These are phyloP conservation scores for Thielaviopsis musarum DNA, from an alignment of 2,329 filamentous ascomycete species.

Conservation along the genomic window DNA sequence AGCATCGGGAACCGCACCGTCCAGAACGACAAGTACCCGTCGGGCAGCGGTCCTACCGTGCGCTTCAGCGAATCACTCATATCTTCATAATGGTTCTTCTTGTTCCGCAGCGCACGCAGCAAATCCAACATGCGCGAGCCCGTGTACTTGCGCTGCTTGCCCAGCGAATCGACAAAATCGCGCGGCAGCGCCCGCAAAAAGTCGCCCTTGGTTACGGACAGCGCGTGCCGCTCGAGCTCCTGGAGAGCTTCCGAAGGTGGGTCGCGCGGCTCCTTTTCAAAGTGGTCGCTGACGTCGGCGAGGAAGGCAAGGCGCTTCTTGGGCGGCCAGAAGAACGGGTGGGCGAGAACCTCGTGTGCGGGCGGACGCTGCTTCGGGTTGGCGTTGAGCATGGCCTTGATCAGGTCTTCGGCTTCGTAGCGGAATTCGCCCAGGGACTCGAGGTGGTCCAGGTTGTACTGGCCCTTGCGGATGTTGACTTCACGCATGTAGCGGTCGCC, in stretches of 20 bases:
- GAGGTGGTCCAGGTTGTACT: constrained; percentile 53
- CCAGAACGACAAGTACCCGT: constrained; percentile 77
- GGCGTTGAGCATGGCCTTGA: constrained; percentile 56
- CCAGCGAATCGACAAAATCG: constrained; percentile 74
- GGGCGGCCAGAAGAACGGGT: constrained; percentile 91
- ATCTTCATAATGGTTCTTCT: constrained; percentile 95
- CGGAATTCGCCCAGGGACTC: constrained; percentile 67
- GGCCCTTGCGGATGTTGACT: constrained; percentile 89
- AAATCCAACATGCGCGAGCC: constrained; percentile 71
- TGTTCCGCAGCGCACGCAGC: constrained; percentile 77
- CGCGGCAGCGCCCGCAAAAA: constrained; percentile 63
- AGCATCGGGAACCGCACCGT: constrained; percentile 61
- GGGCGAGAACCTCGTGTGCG: constrained; percentile 65
- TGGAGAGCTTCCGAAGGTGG: constrained; percentile 54
- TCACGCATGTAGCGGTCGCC: constrained; percentile 91
- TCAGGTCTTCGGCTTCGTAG: constrained; percentile 74
- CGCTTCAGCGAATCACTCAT: constrained; percentile 65
- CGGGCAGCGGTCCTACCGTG: constrained; percentile 54
- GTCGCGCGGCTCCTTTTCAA: constrained; percentile 79
- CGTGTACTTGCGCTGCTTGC: constrained; percentile 90
- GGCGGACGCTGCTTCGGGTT: constrained; percentile 45
- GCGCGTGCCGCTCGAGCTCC: constrained; percentile 38
- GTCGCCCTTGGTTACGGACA: constrained; percentile 45
- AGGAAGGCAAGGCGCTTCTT: constrained; percentile 83
- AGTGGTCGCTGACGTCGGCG: constrained; percentile 93